Evolutionary conservation across 192 early-diverging fungal genomes (phyloP).

Genomic region (Podila verticillata): DNA sequence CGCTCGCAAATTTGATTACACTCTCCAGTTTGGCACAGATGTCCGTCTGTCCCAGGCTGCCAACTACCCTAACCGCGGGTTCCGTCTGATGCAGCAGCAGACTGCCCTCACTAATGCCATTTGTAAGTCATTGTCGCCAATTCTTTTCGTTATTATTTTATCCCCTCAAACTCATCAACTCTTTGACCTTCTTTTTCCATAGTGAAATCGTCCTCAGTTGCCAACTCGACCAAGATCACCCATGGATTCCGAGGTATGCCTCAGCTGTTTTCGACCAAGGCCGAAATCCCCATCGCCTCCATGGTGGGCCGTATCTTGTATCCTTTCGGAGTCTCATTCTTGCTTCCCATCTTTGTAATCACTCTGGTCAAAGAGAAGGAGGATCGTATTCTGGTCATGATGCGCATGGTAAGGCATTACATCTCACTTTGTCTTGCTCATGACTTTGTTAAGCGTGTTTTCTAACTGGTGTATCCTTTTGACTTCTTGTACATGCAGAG

Average conservation of each 20-base stretch:
- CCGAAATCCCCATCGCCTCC: conserved; percentile 63
- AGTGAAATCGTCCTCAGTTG: conserved; percentile 45
- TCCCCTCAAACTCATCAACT: background rate
- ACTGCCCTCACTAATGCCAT: conserved; percentile 46
- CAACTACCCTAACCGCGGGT: conserved; percentile 60
- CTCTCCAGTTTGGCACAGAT: conserved; percentile 67
- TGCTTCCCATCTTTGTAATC: conserved; percentile 78
- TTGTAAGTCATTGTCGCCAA: conserved; percentile 19
- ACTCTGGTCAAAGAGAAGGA: conserved; percentile 80
- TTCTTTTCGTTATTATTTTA: too few species aligned
- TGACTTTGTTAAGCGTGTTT: background rate
- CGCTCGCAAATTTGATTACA: conserved; percentile 57
- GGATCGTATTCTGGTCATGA: conserved; percentile 73
- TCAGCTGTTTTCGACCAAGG: conserved; percentile 50
- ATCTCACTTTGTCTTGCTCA: background rate
- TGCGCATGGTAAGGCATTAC: conserved; percentile 65
- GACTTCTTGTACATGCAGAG: conserved; percentile 49
- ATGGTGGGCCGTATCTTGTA: conserved; percentile 71
- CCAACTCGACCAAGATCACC: conserved; percentile 59
- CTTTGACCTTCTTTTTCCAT: conserved; percentile 13
- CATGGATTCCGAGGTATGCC: conserved; percentile 74
- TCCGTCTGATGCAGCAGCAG: conserved; percentile 60
- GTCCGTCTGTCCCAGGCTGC: conserved; percentile 45
- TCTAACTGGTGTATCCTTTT: background rate
- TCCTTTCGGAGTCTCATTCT: conserved; percentile 77